Conservation (phyloP, 75 land plant genomes). For the Azolla pinnata region DNA sequence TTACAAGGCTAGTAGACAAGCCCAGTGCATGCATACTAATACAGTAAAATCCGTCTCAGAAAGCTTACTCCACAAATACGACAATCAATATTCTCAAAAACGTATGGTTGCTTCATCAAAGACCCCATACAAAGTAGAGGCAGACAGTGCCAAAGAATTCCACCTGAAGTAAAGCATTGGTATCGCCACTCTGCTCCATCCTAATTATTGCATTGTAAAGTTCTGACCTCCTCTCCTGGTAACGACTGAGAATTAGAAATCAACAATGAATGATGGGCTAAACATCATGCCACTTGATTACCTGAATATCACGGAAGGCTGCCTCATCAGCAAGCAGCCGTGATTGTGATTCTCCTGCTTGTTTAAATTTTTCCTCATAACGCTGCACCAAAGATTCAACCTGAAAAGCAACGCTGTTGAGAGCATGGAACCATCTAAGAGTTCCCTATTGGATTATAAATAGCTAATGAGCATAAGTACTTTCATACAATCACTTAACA, state of each 20-base stretch:
- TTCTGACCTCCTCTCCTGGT: slow-evolving; percentile 61
- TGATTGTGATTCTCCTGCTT: slow-evolving; percentile 61
- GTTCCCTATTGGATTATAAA: too few species aligned
- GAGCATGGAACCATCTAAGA: too few species aligned
- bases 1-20: too few species aligned
- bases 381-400: slow-evolving; percentile 65
- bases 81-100: too few species aligned
- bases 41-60: too few species aligned
- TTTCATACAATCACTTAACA: too few species aligned
- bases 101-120: not conserved
- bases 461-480: too few species aligned
- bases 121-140: not conserved
- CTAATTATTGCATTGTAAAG: slow-evolving; percentile 64
- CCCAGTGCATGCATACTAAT: too few species aligned
- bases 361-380: slow-evolving; percentile 86
- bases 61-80: too few species aligned
- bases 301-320: slow-evolving; percentile 78
- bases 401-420: too few species aligned
- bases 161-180: slow-evolving; percentile 85
- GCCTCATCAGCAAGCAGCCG: slow-evolving; percentile 78
- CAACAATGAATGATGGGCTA: too few species aligned
- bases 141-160: not conserved
- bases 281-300: too few species aligned
- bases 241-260: not conserved
- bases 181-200: slow-evolving; percentile 78